Base-by-base conservation (phyloP, 2,329 filamentous ascomycete species). In the Botryotinia globosa region DNA sequence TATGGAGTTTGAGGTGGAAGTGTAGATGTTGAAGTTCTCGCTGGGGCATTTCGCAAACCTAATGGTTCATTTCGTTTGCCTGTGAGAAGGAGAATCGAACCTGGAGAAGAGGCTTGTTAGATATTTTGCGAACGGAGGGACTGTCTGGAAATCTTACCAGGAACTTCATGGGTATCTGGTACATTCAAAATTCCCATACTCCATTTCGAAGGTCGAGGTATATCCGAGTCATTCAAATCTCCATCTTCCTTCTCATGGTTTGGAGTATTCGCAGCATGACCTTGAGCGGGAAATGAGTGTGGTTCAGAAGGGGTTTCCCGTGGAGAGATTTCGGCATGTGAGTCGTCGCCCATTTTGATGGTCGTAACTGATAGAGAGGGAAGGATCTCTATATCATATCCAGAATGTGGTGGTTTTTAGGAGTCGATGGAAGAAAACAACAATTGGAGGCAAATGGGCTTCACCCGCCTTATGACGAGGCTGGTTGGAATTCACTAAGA, bases 121-220 rank as follows among this genome's bases (percentile, higher is more conserved):
- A 42, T 14, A 48, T 37, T 48, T 32, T 34, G 32, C 18, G 18
- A 20, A 32, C 14, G 12, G 20, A 25, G 18, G 37, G 16, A 34
- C 8, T 48, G 48, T 56, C 16, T 2, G 34, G 77, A 56, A 62
- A 58, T 39, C 87, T 75, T 83, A 94, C 93, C 93, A 76, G 94
- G 94, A 20, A 97, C 94, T 82, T 97, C 92, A 75, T 96, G 92
- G 0, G 94, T 97, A 73, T 91, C 82, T 65, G 84, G 88, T 78
- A 96, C 93, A 79, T 94, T 94, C 75, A 97, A 82, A 39, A 98
- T 92, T n/a, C 94, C 94, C 83, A 97, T 84, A 66, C 84, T 87
- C 88, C 87, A 90, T 82, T 80, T 86, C 10, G 84, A 79, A 39
- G 79, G 79, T 54, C 72, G 62, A 37, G 70, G 72, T n/a, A 14